Evolutionary conservation across 164 flowering plant genomes (phyloP).

Genomic region (Dillenia turbinata): DNA sequence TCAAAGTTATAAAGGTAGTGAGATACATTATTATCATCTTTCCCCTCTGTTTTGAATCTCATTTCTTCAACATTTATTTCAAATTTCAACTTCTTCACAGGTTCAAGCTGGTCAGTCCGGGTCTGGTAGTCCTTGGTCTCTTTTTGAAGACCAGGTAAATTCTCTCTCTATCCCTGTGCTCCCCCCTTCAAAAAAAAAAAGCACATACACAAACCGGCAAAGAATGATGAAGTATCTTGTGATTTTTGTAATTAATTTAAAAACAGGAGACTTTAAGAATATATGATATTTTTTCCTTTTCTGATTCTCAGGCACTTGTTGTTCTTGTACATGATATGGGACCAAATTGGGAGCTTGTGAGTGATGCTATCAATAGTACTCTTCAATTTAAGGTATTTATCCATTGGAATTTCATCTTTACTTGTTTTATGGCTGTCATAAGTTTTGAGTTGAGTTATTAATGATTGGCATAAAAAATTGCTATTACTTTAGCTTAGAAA

Average conservation of each 20-base stretch:
- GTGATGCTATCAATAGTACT: conserved; percentile 87
- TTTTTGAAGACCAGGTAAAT: conserved; percentile 81
- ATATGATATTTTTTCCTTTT: conserved; percentile 2
- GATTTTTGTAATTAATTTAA: too few species aligned
- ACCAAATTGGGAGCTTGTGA: conserved; percentile 97
- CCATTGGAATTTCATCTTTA: conserved; percentile 3
- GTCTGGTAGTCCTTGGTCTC: conserved; percentile 76
- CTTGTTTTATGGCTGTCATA: background rate
- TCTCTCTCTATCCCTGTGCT: background rate
- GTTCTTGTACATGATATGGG: conserved; percentile 99
- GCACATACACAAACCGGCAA: too few species aligned
- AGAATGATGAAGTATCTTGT: too few species aligned
- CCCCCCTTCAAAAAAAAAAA: too few species aligned
- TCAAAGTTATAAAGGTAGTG: conserved; percentile 69
- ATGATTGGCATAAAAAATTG: too few species aligned
- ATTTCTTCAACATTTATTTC: background rate
- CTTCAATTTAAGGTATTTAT: conserved; percentile 73
- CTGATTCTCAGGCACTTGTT: conserved; percentile 73
- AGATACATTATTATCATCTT: background rate
- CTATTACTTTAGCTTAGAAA: too few species aligned
- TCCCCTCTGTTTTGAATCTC: background rate
- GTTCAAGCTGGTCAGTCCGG: conserved; percentile 54
- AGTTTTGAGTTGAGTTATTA: too few species aligned
- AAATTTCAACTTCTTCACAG: conserved; percentile 27
- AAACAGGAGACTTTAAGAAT: background rate